Base-by-base conservation (phyloP, 768 basidiomycete genomes). In the Boletales sp. region DNA sequence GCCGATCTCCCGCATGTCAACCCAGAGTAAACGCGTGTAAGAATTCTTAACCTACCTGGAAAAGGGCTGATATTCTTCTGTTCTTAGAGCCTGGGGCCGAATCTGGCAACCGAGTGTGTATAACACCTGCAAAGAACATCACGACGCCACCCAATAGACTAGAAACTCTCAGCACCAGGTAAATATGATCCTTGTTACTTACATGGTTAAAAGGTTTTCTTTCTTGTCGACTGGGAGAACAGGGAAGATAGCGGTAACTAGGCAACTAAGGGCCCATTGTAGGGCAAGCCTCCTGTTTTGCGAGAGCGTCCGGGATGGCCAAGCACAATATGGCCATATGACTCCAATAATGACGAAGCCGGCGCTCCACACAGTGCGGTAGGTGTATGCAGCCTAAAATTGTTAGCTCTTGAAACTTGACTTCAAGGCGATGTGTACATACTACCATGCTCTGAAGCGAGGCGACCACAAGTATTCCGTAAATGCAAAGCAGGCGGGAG, bases 401-500 rank as follows among this genome's bases (percentile, higher is more conserved):
- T 34, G 38, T 28, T 15, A 13, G 34, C 28, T 31, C 21, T 38
- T 60, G 36, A 55, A 32, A 18, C 18, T 45, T 12, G 19, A 21
- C 17, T 36, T 36, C 15, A 25, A 18, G 31, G 5, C 4, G 17
- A 46, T 19, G 12, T 13, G 5, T 15, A 74, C 87, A 43, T 66
- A 87, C 88, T 61, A 88, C 87, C 86, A 90, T 89, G 40, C 79
- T 74, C 55, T 83, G 76, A 41, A 90, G 71, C 2, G 74, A 75
- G 2, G 57, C 59, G 2, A 79, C 54, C 5, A 78, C 70, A 25
- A 78, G 58, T 1, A 57, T 33, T 8, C 56, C 61, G 15, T 67
- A 65, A 2, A 69, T 15, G 0, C 68, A 41, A n/a, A 66, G 42
- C 35, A 54, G 51, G 25, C 48, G 51, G 9, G 48, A 39, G 30